Conservation (phyloP, 306 rosid species). For the Lathyrus tuberosus region DNA sequence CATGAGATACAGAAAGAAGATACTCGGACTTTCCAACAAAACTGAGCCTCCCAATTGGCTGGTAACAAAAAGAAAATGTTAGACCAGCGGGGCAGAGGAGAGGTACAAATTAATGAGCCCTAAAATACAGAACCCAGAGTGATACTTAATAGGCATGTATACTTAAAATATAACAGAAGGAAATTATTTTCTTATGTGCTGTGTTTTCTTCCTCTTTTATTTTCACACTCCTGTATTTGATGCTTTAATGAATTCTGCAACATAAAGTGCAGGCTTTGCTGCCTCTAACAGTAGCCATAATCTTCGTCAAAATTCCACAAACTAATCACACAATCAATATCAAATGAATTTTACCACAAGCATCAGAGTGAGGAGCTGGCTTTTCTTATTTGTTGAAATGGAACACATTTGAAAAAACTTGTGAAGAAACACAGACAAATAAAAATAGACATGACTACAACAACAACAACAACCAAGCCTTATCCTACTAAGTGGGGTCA, state of each 20-base stretch:
- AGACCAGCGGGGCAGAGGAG: slow-evolving; percentile 6
- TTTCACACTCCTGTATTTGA: background rate
- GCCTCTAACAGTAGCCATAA: slow-evolving; percentile 10
- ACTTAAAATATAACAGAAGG: slow-evolving; percentile 7
- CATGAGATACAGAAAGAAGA: slow-evolving; percentile 71
- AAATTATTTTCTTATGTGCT: background rate
- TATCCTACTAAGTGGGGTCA: too few species aligned
- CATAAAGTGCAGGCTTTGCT: too few species aligned
- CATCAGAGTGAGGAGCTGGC: slow-evolving; percentile 23
- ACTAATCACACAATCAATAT: slow-evolving; percentile 17
- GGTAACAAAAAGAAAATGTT: slow-evolving; percentile 22
- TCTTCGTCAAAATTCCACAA: slow-evolving; percentile 16
- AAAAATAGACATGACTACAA: background rate
- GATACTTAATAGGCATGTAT: slow-evolving; percentile 8
- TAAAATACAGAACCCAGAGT: slow-evolving; percentile 25
- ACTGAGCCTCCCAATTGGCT: slow-evolving; percentile 69
- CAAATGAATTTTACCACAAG: slow-evolving; percentile 5
- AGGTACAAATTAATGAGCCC: slow-evolving; percentile 6
- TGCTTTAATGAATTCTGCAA: background rate
- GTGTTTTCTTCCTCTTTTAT: background rate
- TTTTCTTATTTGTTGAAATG: slow-evolving; percentile 22
- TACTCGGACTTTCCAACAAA: slow-evolving; percentile 85
- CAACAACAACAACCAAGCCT: too few species aligned
- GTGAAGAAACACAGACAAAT: slow-evolving; percentile 12
- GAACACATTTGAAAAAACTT: background rate